Evolutionary conservation across 805 yeast genomes (phyloP).

Genomic region (Ogataea salicorniae): DNA sequence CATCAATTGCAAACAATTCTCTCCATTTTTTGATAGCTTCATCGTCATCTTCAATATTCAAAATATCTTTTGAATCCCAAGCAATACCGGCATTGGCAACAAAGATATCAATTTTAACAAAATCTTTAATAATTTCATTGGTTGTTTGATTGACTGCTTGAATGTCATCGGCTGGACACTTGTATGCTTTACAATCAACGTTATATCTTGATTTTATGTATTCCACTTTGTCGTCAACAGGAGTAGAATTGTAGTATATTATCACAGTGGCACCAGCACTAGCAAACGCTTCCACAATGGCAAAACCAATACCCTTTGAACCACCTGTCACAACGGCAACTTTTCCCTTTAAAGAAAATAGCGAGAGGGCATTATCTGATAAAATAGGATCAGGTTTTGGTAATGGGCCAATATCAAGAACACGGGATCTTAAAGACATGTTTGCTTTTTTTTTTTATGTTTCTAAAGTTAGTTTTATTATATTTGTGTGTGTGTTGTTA

Average conservation of each 20-base stretch:
- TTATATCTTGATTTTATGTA: constrained; percentile 51
- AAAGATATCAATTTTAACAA: constrained; percentile 75
- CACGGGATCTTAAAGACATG: constrained; percentile 1
- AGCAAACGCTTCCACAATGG: constrained; percentile 76
- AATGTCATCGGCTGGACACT: constrained; percentile 49
- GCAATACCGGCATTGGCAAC: constrained; percentile 90
- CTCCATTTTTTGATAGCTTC: constrained; percentile 60
- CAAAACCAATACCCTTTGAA: constrained; percentile 78
- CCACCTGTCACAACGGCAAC: constrained; percentile 84
- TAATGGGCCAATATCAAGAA: constrained; percentile 30
- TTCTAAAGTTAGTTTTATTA: too few species aligned
- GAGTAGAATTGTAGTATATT: constrained; percentile 58
- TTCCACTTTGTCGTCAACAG: constrained; percentile 60
- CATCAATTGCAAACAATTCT: constrained; percentile 66
- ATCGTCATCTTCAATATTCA: constrained; percentile 34
- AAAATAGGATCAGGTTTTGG: constrained; percentile 53
- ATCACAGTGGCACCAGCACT: constrained; percentile 88
- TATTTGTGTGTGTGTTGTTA: too few species aligned
- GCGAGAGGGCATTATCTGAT: constrained; percentile 49
- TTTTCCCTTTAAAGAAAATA: constrained; percentile 76
- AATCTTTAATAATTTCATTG: constrained; percentile 52
- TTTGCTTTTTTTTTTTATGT: too few species aligned
- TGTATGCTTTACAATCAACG: constrained; percentile 58
- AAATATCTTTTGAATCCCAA: constrained; percentile 63
- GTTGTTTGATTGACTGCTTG: constrained; percentile 46